Base-by-base conservation (phyloP, 2,329 filamentous ascomycete species). In the Sarocladiaceae sp. region DNA sequence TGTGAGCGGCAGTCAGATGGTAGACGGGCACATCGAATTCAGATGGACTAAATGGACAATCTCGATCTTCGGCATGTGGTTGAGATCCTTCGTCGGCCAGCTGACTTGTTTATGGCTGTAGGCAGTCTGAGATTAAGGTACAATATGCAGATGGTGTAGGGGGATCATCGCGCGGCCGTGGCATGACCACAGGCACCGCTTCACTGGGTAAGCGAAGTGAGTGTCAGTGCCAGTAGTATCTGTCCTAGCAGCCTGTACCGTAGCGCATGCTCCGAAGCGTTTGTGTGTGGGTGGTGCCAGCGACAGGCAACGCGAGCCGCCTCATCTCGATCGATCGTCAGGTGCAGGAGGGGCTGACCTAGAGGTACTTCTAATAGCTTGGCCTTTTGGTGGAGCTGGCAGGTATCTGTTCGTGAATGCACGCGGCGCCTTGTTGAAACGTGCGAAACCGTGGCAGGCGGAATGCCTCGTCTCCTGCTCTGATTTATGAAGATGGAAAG, bases 311-410 rank as follows among this genome's bases (percentile, higher is more conserved):
- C 35, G 10, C 25, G 39, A 11, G 39, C 39, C 39, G 40, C 44
- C 25, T 17, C 44, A 48, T 48, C 44, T 48, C 44, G 44, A 48
- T 48, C 44, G 44, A 48, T 48, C 44, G 44, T 10, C 17, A 46
- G 25, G 10, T 7, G 37, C 18, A n/a, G 12, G 5, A 10, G 37
- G 37, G 37, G 37, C 13, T 20, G 35, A 11, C 37, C 7, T 23
- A 4, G 23, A 12, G 40, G 40, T 44, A 44, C 40, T 6, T 44
- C n/a, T 7, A n/a, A n/a, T 7, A 8, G 37, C 10, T 20, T 7
- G 17, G 11, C n/a, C n/a, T n/a, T 23, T 23, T 22, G 4, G 20
- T 40, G 20, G 37, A 15, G 17, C 18, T 7, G 12, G 37, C 8
- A n/a, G 5, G 37, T 40, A 22, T n/a, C 20, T 40, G 10, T 20